Percentiles rank a stretch among this genome's conserved stretches.
These are phyloP conservation scores for Calonectria hongkongensis DNA, from an alignment of 2,329 filamentous ascomycete genomes.

Conservation along the genomic window DNA sequence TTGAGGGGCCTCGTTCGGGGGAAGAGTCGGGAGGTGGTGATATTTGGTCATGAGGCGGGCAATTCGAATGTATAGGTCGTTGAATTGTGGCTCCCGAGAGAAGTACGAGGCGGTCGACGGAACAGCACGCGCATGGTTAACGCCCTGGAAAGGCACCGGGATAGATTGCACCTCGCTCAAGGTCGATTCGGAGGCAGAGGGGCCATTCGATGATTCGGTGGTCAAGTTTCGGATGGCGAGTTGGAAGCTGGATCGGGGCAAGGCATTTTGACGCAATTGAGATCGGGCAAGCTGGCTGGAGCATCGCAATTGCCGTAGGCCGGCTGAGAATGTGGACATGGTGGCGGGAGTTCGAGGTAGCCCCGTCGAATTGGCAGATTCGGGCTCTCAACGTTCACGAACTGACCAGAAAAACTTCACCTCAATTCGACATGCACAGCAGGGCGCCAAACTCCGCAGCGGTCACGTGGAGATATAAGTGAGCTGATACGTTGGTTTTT, in stretches of 20 bases:
- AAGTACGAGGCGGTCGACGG: conserved; percentile 96
- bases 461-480: conserved; percentile 54
- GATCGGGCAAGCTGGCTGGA: conserved; percentile 55
- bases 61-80: conserved; percentile 86
- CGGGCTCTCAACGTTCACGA: conserved; percentile 47
- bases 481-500: conserved; percentile 16
- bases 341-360: conserved; percentile 50
- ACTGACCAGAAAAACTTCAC: conserved; percentile 54
- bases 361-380: conserved; percentile 51
- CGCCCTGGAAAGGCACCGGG: conserved; percentile 56
- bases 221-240: conserved; percentile 55
- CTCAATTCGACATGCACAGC: conserved; percentile 42
- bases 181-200: conserved; percentile 41
- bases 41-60: conserved; percentile 83
- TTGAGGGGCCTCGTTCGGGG: conserved; percentile 79
- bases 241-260: conserved; percentile 50
- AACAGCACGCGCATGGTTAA: conserved; percentile 80
- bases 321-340: conserved; percentile 61
- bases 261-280: conserved; percentile 56
- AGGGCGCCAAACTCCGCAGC: conserved; percentile 37
- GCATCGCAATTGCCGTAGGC: conserved; percentile 61
- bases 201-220: conserved; percentile 48
- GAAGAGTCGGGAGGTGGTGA: conserved; percentile 81
- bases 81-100: conserved; percentile 88
- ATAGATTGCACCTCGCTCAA: conserved; percentile 49